Base-by-base conservation (phyloP, 495 filamentous ascomycete species). In the Penicillium egyptiacum region DNA sequence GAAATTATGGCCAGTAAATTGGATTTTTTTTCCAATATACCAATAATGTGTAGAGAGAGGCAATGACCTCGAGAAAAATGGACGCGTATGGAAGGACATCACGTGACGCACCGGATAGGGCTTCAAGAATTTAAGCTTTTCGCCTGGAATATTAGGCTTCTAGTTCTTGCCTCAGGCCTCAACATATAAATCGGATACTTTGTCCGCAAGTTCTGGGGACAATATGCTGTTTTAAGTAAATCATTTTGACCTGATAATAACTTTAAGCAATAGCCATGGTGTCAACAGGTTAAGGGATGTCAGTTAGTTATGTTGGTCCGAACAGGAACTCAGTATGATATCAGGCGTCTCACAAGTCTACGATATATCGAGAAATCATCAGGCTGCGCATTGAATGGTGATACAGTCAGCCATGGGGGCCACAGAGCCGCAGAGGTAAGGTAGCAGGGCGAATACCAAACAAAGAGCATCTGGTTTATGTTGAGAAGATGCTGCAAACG, bases 381-480 rank as follows among this genome's bases (percentile, higher is more conserved):
- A 4, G 2, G 4, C 23, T n/a, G 23, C 23, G 23, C 23, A 25
- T 2, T 25, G 4, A 25, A 25, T 25, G 2, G 23, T 25, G 23
- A 2, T 25, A 4, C 4, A 25, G 23, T 25, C 2, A 30, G 28
- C 11, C 9, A 9, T 30, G 10, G 28, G 9, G 28, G 28, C 28
- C 28, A 9, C 0, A 30, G 28, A 30, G 1, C 28, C 28, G 10
- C 28, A 30, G 28, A 9, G 28, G 9, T 9, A 30, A 30, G 28
- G 28, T 30, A 10, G 28, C 28, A 10, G 28, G 9, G 8, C 28
- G 28, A 30, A 30, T 30, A 30, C 2, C 28, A 31, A 28, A 59
- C 20, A 59, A 56, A 42, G 37, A 33, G 2, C 43, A 58, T 23
- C 14, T 50, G 19, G 5, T 37, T 31, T 25, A 22, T 10, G 31